These are phyloP conservation scores for Gossypium davidsonii DNA, from an alignment of 441 rosid genomes.

Conservation along the genomic window DNA sequence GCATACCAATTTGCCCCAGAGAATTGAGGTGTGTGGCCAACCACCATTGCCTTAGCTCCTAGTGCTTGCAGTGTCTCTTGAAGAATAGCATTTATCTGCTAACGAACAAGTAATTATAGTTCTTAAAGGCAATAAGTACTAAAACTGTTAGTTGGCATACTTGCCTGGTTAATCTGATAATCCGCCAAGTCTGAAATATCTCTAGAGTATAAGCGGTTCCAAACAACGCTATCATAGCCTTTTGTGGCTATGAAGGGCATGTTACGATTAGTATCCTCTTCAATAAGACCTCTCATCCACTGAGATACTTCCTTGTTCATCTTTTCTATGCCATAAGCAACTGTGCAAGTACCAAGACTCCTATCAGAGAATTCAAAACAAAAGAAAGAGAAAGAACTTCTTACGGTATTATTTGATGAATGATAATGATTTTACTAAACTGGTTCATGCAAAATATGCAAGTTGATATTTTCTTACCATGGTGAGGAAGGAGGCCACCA, in stretches of 20 bases:
- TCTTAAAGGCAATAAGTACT: not conserved
- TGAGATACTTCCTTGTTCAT: constrained; percentile 71
- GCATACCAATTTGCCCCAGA: constrained; percentile 73
- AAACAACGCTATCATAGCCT: constrained; percentile 84
- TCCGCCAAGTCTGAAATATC: constrained; percentile 52
- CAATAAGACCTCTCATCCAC: constrained; percentile 69
- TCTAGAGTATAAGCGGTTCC: constrained; percentile 83
- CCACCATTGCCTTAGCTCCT: constrained; percentile 86
- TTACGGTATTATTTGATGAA: constrained; percentile 5
- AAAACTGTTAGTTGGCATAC: constrained; percentile 2
- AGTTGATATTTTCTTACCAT: constrained; percentile 38
- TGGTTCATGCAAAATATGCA: constrained; percentile 11
- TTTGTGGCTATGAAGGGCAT: constrained; percentile 73
- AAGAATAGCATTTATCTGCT: constrained; percentile 56
- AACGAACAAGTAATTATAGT: constrained; percentile 6
- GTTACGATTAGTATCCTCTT: constrained; percentile 31
- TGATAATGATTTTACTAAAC: not conserved
- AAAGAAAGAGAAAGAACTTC: constrained; percentile 10
- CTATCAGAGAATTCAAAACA: constrained; percentile 29
- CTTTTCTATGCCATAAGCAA: constrained; percentile 79
- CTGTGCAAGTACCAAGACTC: constrained; percentile 40
- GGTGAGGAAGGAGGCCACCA: constrained; percentile 92
- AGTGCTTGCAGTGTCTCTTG: constrained; percentile 56
- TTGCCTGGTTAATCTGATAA: constrained; percentile 62
- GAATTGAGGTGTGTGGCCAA: constrained; percentile 91